Evolutionary conservation across 495 filamentous ascomycete genomes (phyloP).

Genomic region (Penicillium soppii): DNA sequence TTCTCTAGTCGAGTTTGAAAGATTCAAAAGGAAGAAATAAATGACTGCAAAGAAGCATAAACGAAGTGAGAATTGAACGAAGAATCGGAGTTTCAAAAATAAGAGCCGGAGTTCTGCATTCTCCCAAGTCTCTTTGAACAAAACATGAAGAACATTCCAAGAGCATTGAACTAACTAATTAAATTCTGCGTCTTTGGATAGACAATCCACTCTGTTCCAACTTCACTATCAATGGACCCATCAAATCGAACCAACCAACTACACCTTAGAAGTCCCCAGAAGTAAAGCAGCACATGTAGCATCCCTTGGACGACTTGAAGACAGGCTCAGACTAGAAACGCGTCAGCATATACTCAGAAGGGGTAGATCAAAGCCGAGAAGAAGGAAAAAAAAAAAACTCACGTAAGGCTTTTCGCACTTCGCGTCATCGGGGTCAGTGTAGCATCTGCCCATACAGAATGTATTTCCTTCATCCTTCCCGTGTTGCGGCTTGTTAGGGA

Average conservation of each 20-base stretch:
- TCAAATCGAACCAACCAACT: not conserved
- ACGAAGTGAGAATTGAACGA: not conserved
- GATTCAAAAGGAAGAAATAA: not conserved
- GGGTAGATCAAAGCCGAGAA: not conserved
- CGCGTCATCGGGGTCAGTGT: slow-evolving; percentile 7
- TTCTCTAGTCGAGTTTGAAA: too few species aligned
- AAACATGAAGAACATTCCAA: too few species aligned
- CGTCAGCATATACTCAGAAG: not conserved
- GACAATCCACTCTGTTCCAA: too few species aligned
- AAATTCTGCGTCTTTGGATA: too few species aligned
- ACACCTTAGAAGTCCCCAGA: slow-evolving; percentile 17
- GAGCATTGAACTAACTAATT: too few species aligned
- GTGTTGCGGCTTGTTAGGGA: not conserved
- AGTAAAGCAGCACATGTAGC: slow-evolving; percentile 24
- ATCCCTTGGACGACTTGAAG: slow-evolving; percentile 10
- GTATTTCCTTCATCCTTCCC: slow-evolving; percentile 27
- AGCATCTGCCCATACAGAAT: slow-evolving; percentile 28
- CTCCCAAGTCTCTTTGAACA: too few species aligned
- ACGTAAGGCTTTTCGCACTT: slow-evolving; percentile 19
- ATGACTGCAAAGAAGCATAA: not conserved
- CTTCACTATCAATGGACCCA: too few species aligned
- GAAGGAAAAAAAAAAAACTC: slow-evolving; percentile 12
- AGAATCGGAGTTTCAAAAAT: not conserved
- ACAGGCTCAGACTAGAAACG: slow-evolving; percentile 10
- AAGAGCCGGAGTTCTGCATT: too few species aligned